Evolutionary conservation across 2,329 filamentous ascomycete genomes (phyloP), one percentile per base, ranked within the genome.

Genomic region (Chrysoporthe puriensis): DNA sequence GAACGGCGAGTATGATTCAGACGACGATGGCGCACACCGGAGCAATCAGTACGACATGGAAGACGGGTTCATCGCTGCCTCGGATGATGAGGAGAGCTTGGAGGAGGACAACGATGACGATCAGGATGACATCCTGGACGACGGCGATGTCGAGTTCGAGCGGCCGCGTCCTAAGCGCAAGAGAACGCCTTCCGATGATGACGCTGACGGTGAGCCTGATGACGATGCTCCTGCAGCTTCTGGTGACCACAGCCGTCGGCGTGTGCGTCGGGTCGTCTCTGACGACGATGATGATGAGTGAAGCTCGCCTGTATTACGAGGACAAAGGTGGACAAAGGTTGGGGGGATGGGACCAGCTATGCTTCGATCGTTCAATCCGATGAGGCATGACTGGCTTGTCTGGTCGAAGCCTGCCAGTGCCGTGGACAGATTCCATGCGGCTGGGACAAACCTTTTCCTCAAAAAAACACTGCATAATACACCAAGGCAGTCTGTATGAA

Each of bases 21-120:
- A 94, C 73, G 91, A 93, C 72, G 91, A 92, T 68, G 86, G 88
- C 43, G 82, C 82, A 58, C 84, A 85, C 43, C 86, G 87, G 63
- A 85, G 90, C 69, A 90, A 94, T 71, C 90, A 93, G 72, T 95
- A 95, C 75, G 91, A 94, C 70, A 85, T 90, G 75, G 91, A 91
- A 44, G 92, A 95, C 74, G 92, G 90, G 67, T 95, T 95, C 76
- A 86, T 95, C 66, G 92, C 90, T 3, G 84, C 84, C n/a, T 60
- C 57, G 3, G 93, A 90, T 73, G 91, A 93, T 71, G 91, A 93
- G 68, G 92, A 94, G 54, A 78, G 78, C 66, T 77, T 79, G 54
- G 87, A 86, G 52, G 87, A 86, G 44, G 87, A 88, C 6, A 85
- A 85, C 48, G 86, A 85, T 34, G 90, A 92, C 4, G 87, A 88